phyloP scores from a whole-genome alignment of 2,329 filamentous ascomycete genomes.

The Cladorrhinum sp. region DNA sequence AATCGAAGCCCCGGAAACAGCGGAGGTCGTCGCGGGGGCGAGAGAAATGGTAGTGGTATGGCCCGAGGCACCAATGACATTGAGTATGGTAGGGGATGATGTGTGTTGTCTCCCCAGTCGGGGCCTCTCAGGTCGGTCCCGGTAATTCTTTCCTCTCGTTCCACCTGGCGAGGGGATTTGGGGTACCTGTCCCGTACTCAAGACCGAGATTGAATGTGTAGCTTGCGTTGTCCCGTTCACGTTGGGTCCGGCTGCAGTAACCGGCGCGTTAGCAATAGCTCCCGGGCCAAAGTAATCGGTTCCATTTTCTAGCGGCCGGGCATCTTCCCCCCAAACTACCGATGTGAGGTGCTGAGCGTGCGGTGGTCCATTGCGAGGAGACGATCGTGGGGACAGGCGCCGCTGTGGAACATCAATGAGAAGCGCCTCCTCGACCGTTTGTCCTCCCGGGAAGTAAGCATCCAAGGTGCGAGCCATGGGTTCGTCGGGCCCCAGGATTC shows the following conservation, averaged over 20 bases:
- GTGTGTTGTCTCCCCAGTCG: conserved; percentile 70
- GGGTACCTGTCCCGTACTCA: conserved; percentile 77
- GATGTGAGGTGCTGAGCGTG: conserved; percentile 41
- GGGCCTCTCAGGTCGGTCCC: conserved; percentile 57
- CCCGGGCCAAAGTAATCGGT: conserved; percentile 80
- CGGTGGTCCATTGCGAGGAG: conserved; percentile 59
- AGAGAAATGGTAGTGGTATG: conserved; percentile 17
- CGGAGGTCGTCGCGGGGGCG: conserved; percentile 29
- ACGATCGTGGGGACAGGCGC: conserved; percentile 74
- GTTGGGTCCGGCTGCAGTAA: conserved; percentile 36
- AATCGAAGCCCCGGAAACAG: not conserved
- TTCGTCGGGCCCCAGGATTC: conserved; percentile 81
- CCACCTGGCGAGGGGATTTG: conserved; percentile 80
- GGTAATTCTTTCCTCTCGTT: conserved; percentile 52
- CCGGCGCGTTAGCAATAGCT: conserved; percentile 40
- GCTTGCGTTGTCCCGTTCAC: conserved; percentile 36
- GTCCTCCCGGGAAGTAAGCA: conserved; percentile 79
- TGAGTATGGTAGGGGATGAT: conserved; percentile 71
- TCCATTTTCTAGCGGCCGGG: conserved; percentile 63
- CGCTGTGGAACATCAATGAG: conserved; percentile 76
- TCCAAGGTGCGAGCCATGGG: conserved; percentile 75
- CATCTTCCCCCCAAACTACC: conserved; percentile 61
- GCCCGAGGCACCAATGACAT: conserved; percentile 49
- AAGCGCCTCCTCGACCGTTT: conserved; percentile 83
- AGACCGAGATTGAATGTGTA: conserved; percentile 62